Evolutionary conservation across 1,284 basidiomycete species (phyloP), one percentile per base, ranked within the genome.

Genomic region (Rhodotorula sp.): DNA sequence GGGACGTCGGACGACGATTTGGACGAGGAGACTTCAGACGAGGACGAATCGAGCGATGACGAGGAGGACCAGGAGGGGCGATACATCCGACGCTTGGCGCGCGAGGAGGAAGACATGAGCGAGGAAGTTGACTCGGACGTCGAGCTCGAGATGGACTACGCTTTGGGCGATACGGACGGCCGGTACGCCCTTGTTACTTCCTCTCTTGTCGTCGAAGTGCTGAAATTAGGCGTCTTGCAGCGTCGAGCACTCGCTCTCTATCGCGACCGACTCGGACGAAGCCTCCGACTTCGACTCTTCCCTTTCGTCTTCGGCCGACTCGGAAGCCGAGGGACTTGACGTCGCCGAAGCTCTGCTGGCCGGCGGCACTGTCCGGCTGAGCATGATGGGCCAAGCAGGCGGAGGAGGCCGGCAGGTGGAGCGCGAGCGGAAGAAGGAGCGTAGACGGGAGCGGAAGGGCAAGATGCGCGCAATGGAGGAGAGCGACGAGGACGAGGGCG

Each of bases 81-180:
- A 24, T 46, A 64, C 15, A 48, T 54, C 24, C 47, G 67, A 1
- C 52, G 59, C 7, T 46, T 63, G 7, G 67, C 53, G 15, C 44
- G 52, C 10, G 62, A 67, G 53, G 59, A 59, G 48, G 59, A 59
- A 28, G 59, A 69, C 30, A 59, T 54, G 50, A 67, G 71, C 44
- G 70, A 72, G 7, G 71, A 70, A 20, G 57, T 67, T 34, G 71
- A 69, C 46, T 65, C 63, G 28, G 65, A 64, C 11, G 69, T 68
- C 61, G 71, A 71, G 59, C 54, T 69, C 47, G 71, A 75, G 65
- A 64, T 66, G 59, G 71, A 73, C 8, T 63, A 68, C 26, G 26
- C 66, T 18, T 59, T 75, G 20, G 73, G 68, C 30, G 71, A 73
- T n/a, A 69, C 71, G 0, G 73, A 75, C 20, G 73, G 70, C 18